Evolutionary conservation across 208 protist genomes (phyloP), one percentile per base, ranked within the genome.

Genomic region (Pavlovales sp.): DNA sequence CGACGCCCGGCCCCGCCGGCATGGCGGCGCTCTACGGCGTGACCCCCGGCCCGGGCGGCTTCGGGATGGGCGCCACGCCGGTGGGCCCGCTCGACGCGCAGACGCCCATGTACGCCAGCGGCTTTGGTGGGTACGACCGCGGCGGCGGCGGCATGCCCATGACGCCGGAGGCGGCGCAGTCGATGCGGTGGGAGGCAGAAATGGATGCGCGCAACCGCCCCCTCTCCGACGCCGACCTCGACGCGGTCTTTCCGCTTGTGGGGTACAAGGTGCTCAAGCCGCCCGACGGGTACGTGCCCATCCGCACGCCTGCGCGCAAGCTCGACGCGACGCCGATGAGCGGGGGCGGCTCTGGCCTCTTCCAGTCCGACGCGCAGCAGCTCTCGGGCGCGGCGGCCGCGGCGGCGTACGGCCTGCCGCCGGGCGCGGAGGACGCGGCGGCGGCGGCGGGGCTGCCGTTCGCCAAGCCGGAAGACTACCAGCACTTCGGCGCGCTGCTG

Each of bases 381-480:
- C 57, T 30, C 22, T 32, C 14, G 14, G 57, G 57, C 57, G 57
- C 57, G 57, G 7, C 57, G 22, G 57, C 57, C 57, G 57, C 57
- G 18, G 5, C 57, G 22, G 57, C 57, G 57, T 71, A 71, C 57
- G 57, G 57, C 14, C 57, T 71, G 57, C 57, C 57, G 57, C 57
- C 57, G 57, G 28, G 26, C 32, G 44, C 82, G 37, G 83, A 87
- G 40, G 39, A 78, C 40, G 79, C 34, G 39, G 44, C 92, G 89
- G 93, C 96, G 86, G 95, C 95, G 14, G 92, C 95, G 0, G 95
- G 94, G 44, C 95, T 99, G 93, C 97, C 98, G 0, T 93, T 91
- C 34, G 95, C 99, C 93, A 97, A 98, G 91, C 96, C 98, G 36
- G 95, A 99, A 85, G 98, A 99, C 92, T 96, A 96, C 37, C 94